These are phyloP conservation scores for Auriculariales sp. DNA, from an alignment of 768 basidiomycete species.

Conservation along the genomic window DNA sequence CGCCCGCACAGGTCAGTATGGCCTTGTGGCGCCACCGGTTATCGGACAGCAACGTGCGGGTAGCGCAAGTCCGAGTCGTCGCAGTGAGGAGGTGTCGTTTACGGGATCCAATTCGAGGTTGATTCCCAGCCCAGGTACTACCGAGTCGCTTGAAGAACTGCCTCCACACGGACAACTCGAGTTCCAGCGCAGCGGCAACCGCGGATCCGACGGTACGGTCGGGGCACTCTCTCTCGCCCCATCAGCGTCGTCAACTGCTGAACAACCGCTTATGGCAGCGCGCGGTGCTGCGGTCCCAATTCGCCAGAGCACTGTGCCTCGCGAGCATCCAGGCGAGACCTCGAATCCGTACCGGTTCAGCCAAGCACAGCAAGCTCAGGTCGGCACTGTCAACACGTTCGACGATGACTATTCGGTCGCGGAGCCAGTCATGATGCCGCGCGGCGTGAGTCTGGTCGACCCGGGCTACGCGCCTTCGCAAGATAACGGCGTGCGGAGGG, in stretches of 20 bases:
- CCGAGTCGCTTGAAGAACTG: background rate
- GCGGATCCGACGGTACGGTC: background rate
- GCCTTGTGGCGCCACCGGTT: background rate
- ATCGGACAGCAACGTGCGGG: background rate
- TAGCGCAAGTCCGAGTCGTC: background rate
- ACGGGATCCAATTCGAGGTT: background rate
- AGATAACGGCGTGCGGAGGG: slow-evolving; percentile 60
- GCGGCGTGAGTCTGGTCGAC: slow-evolving; percentile 71
- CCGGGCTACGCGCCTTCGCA: slow-evolving; percentile 78
- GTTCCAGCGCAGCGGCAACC: background rate
- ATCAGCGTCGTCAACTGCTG: too few species aligned
- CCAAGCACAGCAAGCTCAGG: slow-evolving; percentile 22
- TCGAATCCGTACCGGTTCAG: slow-evolving; percentile 44
- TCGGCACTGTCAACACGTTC: slow-evolving; percentile 13
- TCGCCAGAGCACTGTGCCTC: slow-evolving; percentile 23
- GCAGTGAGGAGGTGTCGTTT: background rate
- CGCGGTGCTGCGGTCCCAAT: slow-evolving; percentile 10
- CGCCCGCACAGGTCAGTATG: background rate
- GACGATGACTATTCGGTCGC: slow-evolving; percentile 21
- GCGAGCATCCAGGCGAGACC: slow-evolving; percentile 30
- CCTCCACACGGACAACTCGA: background rate
- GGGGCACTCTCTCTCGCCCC: too few species aligned
- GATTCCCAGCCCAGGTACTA: background rate
- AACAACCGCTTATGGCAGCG: background rate
- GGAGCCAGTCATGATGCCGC: slow-evolving; percentile 25